phyloP scores from a whole-genome alignment of 1,284 basidiomycete species.

The Naganishia liquefaciens region DNA sequence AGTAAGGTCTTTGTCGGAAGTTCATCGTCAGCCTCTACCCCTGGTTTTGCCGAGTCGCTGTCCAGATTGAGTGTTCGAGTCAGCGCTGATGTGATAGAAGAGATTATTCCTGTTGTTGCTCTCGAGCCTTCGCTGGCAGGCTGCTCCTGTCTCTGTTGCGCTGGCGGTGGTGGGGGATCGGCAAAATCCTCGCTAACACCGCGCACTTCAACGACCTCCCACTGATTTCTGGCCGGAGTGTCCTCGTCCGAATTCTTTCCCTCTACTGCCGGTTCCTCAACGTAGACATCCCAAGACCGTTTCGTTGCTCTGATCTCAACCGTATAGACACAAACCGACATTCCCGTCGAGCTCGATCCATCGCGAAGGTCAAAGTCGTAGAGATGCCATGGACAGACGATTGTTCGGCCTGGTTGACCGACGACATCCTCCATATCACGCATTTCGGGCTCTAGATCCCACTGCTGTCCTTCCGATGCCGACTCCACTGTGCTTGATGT shows the following conservation, averaged over 20 bases:
- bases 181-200: slow-evolving; percentile 82
- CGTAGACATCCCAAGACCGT: slow-evolving; percentile 61
- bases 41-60: slow-evolving; percentile 30
- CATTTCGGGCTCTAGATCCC: slow-evolving; percentile 25
- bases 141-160: not conserved
- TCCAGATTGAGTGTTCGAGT: not conserved
- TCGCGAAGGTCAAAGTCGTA: slow-evolving; percentile 54
- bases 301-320: slow-evolving; percentile 59
- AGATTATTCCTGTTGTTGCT: not conserved
- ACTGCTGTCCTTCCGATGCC: slow-evolving; percentile 40
- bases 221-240: slow-evolving; percentile 48
- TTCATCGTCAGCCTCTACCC: slow-evolving; percentile 28
- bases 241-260: slow-evolving; percentile 29
- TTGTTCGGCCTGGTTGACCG: slow-evolving; percentile 42
- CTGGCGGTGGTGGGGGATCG: slow-evolving; percentile 58
- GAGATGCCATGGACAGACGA: slow-evolving; percentile 82
- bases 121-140: not conserved
- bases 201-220: slow-evolving; percentile 72
- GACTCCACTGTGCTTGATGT: not conserved
- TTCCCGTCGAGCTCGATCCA: slow-evolving; percentile 64
- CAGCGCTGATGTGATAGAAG: slow-evolving; percentile 15
- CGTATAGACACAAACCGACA: slow-evolving; percentile 73
- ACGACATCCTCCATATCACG: slow-evolving; percentile 33
- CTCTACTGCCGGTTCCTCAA: slow-evolving; percentile 63
- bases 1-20: slow-evolving; percentile 46